Percentiles rank a stretch among this genome's conserved stretches.
phyloP scores from a whole-genome alignment of 176 grass and related monocot species.

The Poa pratensis region DNA sequence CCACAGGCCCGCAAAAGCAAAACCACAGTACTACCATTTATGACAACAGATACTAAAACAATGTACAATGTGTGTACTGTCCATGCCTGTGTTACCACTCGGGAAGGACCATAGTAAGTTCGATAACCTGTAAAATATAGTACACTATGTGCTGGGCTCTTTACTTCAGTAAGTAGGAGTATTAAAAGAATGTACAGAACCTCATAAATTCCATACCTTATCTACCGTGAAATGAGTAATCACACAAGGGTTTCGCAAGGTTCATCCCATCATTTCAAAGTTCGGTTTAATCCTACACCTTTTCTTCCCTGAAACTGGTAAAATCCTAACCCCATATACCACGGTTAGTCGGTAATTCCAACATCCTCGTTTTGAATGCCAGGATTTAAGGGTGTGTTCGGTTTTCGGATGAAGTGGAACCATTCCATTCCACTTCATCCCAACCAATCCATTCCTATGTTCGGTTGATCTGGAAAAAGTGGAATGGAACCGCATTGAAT shows the following conservation, averaged over 20 bases:
- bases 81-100: background rate
- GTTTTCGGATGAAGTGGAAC: too few species aligned
- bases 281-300: background rate
- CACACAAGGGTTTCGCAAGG: background rate
- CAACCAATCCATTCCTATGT: too few species aligned
- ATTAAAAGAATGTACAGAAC: background rate
- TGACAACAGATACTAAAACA: constrained; percentile 1
- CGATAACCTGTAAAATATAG: background rate
- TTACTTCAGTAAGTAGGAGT: constrained; percentile 12
- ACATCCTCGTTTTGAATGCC: background rate
- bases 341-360: background rate
- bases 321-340: background rate
- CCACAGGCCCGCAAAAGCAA: background rate
- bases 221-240: background rate
- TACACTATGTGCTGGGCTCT: background rate
- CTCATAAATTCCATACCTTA: constrained; percentile 11
- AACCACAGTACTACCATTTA: background rate
- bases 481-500: too few species aligned
- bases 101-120: background rate
- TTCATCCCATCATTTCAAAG: constrained; percentile 13
- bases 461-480: too few species aligned
- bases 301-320: background rate
- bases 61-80: background rate
- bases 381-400: too few species aligned
- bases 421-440: too few species aligned